These are phyloP conservation scores for Arthrobotrys entomopaga DNA, from an alignment of 2,329 filamentous ascomycete species.

Conservation along the genomic window DNA sequence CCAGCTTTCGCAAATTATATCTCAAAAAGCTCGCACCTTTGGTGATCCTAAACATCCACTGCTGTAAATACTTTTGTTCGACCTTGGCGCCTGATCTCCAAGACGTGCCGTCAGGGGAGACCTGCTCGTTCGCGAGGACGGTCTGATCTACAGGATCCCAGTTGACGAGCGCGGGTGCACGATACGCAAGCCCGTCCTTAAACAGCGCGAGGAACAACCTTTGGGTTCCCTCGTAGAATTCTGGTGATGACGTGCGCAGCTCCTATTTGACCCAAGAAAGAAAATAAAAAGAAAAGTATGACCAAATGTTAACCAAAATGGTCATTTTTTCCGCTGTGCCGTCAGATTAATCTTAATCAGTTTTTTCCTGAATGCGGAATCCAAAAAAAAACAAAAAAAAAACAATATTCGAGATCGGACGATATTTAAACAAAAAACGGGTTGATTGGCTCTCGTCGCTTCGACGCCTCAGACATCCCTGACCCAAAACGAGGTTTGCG, in stretches of 20 bases:
- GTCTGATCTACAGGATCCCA: slow-evolving; percentile 91
- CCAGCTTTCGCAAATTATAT: slow-evolving; percentile 74
- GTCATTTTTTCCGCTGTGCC: slow-evolving; percentile 51
- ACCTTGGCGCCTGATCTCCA: slow-evolving; percentile 89
- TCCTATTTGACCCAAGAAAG: slow-evolving; percentile 68
- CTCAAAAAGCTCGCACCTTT: slow-evolving; percentile 78
- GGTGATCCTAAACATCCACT: slow-evolving; percentile 91
- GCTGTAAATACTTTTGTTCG: slow-evolving; percentile 79
- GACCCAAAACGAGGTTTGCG: slow-evolving; percentile 6
- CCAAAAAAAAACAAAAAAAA: neutral
- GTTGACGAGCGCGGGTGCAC: slow-evolving; percentile 84
- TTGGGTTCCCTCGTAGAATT: slow-evolving; percentile 90
- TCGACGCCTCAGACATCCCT: slow-evolving; percentile 37
- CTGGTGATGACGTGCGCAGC: slow-evolving; percentile 82
- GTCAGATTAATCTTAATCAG: slow-evolving; percentile 55
- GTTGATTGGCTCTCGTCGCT: slow-evolving; percentile 54
- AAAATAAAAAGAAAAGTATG: slow-evolving; percentile 7
- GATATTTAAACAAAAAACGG: slow-evolving; percentile 27
- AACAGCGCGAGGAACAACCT: slow-evolving; percentile 82
- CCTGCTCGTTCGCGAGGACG: slow-evolving; percentile 90
- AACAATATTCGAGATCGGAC: slow-evolving; percentile 42
- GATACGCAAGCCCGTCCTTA: slow-evolving; percentile 80
- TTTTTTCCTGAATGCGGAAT: slow-evolving; percentile 51
- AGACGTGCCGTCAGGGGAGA: slow-evolving; percentile 83
- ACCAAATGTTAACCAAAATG: slow-evolving; percentile 51